These are phyloP conservation scores for Pleurotus cornucopiae DNA, from an alignment of 768 basidiomycete species.

Conservation along the genomic window DNA sequence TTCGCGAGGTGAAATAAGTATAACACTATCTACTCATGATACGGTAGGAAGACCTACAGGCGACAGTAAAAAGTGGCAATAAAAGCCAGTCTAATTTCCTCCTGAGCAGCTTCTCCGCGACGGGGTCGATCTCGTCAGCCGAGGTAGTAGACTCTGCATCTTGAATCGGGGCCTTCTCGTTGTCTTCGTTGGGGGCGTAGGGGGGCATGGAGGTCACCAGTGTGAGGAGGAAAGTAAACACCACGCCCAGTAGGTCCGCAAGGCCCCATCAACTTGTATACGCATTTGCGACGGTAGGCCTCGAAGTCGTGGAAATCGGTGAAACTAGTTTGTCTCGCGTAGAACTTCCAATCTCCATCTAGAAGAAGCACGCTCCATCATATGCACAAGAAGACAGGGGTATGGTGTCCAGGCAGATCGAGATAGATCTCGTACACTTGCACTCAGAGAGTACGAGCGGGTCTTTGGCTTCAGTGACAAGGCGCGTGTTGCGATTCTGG, in stretches of 20 bases:
- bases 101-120: conserved; percentile 29
- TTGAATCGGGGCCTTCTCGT: background rate
- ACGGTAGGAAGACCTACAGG: conserved; percentile 24
- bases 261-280: too few relatives aligned
- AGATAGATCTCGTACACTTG: too few relatives aligned
- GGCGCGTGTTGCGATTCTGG: too few relatives aligned
- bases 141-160: background rate
- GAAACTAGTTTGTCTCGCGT: too few relatives aligned
- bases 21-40: background rate
- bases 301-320: too few relatives aligned
- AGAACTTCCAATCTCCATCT: too few relatives aligned
- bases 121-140: conserved; percentile 21
- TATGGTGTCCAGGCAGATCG: too few relatives aligned
- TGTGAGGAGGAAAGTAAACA: background rate
- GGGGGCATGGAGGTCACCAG: background rate
- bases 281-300: too few relatives aligned
- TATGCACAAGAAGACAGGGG: too few relatives aligned
- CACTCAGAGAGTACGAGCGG: too few relatives aligned
- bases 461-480: too few relatives aligned
- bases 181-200: background rate
- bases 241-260: background rate
- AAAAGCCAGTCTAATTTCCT: conserved; percentile 30
- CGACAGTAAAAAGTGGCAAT: conserved; percentile 33
- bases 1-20: conserved; percentile 7
- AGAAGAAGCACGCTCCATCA: too few relatives aligned